Conservation (phyloP, 1,284 basidiomycete genomes). For the Pterula multifida region DNA sequence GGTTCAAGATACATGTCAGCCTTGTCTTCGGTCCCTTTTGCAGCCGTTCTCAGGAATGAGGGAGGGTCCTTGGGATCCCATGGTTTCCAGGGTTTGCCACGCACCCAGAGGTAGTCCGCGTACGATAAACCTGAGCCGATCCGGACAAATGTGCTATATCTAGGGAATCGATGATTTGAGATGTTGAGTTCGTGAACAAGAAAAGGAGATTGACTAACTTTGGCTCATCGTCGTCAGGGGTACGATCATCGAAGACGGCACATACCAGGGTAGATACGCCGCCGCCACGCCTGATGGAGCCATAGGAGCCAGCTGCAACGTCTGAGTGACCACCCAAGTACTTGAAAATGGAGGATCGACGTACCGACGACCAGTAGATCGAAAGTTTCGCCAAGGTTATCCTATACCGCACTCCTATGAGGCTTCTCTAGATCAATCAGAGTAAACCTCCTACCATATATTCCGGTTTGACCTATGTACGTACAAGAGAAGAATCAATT, state of each 20-base stretch:
- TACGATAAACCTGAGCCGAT: constrained; percentile 81
- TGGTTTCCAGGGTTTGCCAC: constrained; percentile 62
- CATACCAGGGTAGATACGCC: constrained; percentile 75
- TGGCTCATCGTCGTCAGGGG: constrained; percentile 46
- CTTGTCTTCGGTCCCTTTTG: constrained; percentile 57
- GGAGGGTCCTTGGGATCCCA: constrained; percentile 59
- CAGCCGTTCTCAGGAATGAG: constrained; percentile 45
- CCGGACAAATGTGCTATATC: constrained; percentile 72
- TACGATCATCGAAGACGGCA: constrained; percentile 62
- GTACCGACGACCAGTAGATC: constrained; percentile 80
- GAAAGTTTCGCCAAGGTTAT: constrained; percentile 81
- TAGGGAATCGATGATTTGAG: constrained; percentile 21
- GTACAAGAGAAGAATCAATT: neutral
- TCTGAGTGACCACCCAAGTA: neutral
- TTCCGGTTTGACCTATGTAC: constrained; percentile 72
- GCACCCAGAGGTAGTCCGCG: constrained; percentile 74
- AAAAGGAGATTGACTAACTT: constrained; percentile 29
- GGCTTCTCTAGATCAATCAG: no score
- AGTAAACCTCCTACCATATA: constrained; percentile 66
- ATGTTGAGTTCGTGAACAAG: constrained; percentile 6
- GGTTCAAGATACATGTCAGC: constrained; percentile 74
- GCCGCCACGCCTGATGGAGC: constrained; percentile 59
- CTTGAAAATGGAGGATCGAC: constrained; percentile 14
- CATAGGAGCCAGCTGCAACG: constrained; percentile 56
- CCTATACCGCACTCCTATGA: constrained; percentile 40